A percentile compares a stretch with the other conserved stretches of the same genome.
Evolutionary conservation across 2,329 filamentous ascomycete species (phyloP).

Genomic region (Ophiostoma australiae): DNA sequence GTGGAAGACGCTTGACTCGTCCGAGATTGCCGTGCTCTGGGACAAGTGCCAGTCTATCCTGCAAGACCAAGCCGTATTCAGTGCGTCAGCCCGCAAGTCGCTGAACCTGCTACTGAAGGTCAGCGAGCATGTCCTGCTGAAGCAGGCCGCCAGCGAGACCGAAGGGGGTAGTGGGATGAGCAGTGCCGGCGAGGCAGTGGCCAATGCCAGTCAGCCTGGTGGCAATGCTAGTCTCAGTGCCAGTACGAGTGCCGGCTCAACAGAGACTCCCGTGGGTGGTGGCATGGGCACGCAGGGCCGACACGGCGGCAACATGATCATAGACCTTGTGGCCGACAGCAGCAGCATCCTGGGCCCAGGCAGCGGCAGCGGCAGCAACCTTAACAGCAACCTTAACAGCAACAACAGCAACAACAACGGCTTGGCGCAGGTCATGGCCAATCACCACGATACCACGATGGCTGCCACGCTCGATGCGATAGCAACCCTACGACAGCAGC

Average conservation of each 20-base stretch:
- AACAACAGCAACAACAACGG: not conserved
- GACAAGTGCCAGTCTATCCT: conserved; percentile 23
- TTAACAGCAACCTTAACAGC: not conserved
- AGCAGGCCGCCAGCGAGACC: conserved; percentile 17
- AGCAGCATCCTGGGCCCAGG: not conserved
- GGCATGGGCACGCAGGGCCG: not conserved
- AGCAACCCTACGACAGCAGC: not conserved
- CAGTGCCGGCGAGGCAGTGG: not conserved
- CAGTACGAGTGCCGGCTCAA: not conserved
- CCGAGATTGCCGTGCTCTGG: conserved; percentile 21
- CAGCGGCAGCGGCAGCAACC: not conserved
- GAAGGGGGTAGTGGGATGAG: not conserved
- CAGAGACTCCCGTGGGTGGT: not conserved
- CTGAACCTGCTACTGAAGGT: conserved; percentile 22
- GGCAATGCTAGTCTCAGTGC: not conserved
- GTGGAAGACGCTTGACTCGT: conserved; percentile 20
- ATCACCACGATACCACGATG: not conserved
- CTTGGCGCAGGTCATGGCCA: not conserved
- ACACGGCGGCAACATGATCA: not conserved
- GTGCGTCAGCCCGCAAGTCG: conserved; percentile 22
- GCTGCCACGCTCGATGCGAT: not conserved
- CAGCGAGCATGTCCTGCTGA: conserved; percentile 21
- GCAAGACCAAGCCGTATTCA: conserved; percentile 23
- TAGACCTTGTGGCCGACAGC: not conserved
- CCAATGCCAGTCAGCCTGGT: not conserved